Conservation (phyloP, 2,329 filamentous ascomycete genomes). For the Thielaviopsis musarum region DNA sequence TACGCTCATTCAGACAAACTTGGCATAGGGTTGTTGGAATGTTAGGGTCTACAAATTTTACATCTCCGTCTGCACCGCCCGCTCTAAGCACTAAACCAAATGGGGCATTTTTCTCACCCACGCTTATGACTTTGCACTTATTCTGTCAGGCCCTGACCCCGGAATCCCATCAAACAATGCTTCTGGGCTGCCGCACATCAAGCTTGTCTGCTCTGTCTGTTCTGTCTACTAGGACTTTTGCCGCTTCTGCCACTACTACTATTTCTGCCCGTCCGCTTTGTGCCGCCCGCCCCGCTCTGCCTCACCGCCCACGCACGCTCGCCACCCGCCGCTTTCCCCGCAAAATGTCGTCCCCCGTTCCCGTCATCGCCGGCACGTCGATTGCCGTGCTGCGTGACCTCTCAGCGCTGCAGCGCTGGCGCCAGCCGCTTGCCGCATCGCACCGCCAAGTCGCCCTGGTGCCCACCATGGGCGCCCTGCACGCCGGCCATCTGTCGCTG, state of each 20-base stretch:
- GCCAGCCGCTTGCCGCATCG: slow-evolving; percentile 45
- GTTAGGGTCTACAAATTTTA: too few relatives aligned
- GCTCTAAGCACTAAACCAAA: too few relatives aligned
- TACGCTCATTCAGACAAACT: too few relatives aligned
- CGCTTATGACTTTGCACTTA: too few relatives aligned
- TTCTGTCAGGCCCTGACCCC: too few relatives aligned
- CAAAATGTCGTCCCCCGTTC: slow-evolving; percentile 16
- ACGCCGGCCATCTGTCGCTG: slow-evolving; percentile 74
- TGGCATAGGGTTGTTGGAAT: too few relatives aligned
- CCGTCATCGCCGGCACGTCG: slow-evolving; percentile 36
- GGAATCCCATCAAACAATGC: not conserved
- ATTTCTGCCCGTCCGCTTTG: not conserved
- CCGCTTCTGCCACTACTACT: not conserved
- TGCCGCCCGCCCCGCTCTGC: not conserved
- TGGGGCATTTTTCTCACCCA: too few relatives aligned
- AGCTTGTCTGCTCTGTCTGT: too few relatives aligned
- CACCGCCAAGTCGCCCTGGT: slow-evolving; percentile 70
- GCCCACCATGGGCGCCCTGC: slow-evolving; percentile 96
- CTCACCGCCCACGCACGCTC: not conserved
- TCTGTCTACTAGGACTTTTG: too few relatives aligned
- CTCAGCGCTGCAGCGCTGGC: slow-evolving; percentile 50
- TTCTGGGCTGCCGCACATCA: not conserved
- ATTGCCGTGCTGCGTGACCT: slow-evolving; percentile 66
- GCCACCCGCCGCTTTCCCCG: slow-evolving; percentile 14
- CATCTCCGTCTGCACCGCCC: too few relatives aligned